A percentile compares a stretch with the other conserved stretches of the same genome.
Conservation (phyloP, 768 basidiomycete genomes). For the Phylloporus sp. region DNA sequence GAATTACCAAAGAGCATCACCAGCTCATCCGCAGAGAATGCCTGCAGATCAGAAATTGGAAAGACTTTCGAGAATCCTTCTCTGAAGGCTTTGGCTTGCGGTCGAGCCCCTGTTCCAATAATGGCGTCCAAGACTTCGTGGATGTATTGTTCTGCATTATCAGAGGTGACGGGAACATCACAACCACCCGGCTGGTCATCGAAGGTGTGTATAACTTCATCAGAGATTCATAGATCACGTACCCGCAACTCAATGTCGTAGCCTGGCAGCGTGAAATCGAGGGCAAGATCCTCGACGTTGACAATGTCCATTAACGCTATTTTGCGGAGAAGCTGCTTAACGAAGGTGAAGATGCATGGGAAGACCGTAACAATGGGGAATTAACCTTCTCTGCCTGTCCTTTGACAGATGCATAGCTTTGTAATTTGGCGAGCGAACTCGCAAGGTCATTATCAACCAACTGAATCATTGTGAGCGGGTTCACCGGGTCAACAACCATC, state of each 20-base stretch:
- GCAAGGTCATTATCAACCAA: constrained; percentile 82
- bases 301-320: constrained; percentile 55
- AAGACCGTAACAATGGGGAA: not conserved
- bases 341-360: not conserved
- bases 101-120: constrained; percentile 69
- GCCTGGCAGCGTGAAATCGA: constrained; percentile 97
- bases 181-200: constrained; percentile 64
- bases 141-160: constrained; percentile 89
- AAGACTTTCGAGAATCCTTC: constrained; percentile 97
- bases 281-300: constrained; percentile 77
- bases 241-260: constrained; percentile 91
- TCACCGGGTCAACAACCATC: not conserved
- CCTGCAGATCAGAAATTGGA: constrained; percentile 83
- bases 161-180: constrained; percentile 73
- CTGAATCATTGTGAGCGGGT: constrained; percentile 35
- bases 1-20: constrained; percentile 93
- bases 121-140: constrained; percentile 83
- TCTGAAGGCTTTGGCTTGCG: constrained; percentile 86
- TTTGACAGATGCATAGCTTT: constrained; percentile 54
- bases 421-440: constrained; percentile 76
- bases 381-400: constrained; percentile 52
- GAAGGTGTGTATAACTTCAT: not conserved
- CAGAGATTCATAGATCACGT: constrained; percentile 21
- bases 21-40: constrained; percentile 93
- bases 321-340: constrained; percentile 47